Evolutionary conservation across 192 early-diverging fungal species (phyloP), one percentile per base, ranked within the genome.

Genomic region (Allomyces macrogynus): DNA sequence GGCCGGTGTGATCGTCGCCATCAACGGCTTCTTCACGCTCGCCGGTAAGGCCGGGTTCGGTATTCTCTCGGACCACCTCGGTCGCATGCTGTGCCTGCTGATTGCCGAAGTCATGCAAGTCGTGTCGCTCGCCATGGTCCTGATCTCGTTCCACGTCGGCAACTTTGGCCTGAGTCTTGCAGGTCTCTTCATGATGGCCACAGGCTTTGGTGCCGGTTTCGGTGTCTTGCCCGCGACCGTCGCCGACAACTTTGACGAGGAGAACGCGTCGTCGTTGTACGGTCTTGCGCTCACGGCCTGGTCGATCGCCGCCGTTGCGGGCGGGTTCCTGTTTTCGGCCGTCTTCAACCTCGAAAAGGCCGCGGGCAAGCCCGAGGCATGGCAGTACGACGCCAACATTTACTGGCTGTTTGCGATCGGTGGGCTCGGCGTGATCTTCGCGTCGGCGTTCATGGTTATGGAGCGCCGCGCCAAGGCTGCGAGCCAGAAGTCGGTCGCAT

Each of bases 181-280:
- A 23, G 71, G 78, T 10, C 77, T 83, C 64, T 86, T 83, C 79
- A 43, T 80, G 60, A 78, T 86, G 27, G 84, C 85, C 0, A 67
- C 81, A 9, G 86, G 81, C 73, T 89, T 87, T 64, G 87, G 87
- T 23, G 84, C 81, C 23, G 87, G 87, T 10, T 87, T 89, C 43
- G 84, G 86, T 24, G 78, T 84, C 67, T 86, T 89, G 65, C 85
- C 86, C 1, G 85, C 86, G 10, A 86, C 84, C 68, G 68, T 89
- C 32, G 79, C 84, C 14, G 87, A 89, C 66, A 84, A 86, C 81
- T 89, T 89, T 71, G 85, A 85, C n/a, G 78, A 81, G n/a, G 75
- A 82, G 24, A 89, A 89, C 73, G 82, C 86, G 70, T 80, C 84
- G 0, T 77, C 82, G 0, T 81, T 83, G 42, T 86, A 89, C 66